A percentile compares a stretch with the other conserved stretches of the same genome.
Conservation (phyloP, 177 flowering plant species). For the Vitis hybrid region DNA sequence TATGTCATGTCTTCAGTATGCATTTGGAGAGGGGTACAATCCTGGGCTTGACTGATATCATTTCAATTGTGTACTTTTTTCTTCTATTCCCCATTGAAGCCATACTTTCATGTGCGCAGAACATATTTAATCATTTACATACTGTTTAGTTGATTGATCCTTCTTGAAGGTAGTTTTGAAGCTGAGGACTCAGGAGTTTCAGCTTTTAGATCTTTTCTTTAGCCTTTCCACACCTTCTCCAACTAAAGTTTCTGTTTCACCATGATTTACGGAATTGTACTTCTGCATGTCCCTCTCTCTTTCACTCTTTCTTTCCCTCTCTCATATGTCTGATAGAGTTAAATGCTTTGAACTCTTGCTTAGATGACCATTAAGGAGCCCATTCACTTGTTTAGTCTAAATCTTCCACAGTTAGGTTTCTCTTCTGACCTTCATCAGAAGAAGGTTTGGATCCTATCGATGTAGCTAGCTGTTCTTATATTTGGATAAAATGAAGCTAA, state of each 20-base stretch:
- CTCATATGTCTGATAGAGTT: background rate
- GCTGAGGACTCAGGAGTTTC: background rate
- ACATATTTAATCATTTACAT: background rate
- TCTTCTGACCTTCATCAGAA: too few relatives aligned
- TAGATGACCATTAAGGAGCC: background rate
- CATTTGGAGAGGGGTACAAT: slow-evolving; percentile 77
- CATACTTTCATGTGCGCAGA: background rate
- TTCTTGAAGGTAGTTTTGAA: background rate
- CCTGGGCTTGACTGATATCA: slow-evolving; percentile 7
- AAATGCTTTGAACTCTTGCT: background rate
- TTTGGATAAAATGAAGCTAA: background rate
- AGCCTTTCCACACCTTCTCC: background rate
- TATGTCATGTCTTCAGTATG: slow-evolving; percentile 57
- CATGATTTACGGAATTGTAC: background rate
- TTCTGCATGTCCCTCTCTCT: too few relatives aligned
- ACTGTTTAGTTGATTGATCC: background rate
- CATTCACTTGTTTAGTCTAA: background rate
- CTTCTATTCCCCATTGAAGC: background rate
- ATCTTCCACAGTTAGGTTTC: background rate
- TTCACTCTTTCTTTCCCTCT: background rate
- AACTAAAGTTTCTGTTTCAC: background rate
- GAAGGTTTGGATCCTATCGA: background rate
- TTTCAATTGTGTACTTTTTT: background rate
- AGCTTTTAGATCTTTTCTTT: background rate
- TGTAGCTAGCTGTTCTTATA: background rate